These are phyloP conservation scores for Gossypium armourianum DNA, from an alignment of 441 rosid genomes.

Conservation along the genomic window DNA sequence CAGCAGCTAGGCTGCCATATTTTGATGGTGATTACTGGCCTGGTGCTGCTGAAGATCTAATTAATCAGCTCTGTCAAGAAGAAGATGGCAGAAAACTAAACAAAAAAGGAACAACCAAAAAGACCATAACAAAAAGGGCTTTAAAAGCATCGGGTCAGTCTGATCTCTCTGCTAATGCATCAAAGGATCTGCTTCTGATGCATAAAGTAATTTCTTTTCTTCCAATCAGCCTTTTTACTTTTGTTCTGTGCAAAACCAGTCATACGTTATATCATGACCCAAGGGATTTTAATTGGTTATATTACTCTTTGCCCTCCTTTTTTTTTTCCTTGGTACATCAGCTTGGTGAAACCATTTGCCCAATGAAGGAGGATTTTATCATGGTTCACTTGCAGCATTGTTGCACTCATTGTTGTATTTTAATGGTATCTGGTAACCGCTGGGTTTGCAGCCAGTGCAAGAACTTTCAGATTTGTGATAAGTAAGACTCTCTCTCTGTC, in stretches of 20 bases:
- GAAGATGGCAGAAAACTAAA: slow-evolving; percentile 87
- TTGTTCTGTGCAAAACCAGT: too few relatives aligned
- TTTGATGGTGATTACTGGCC: slow-evolving; percentile 99
- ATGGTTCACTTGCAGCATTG: too few relatives aligned
- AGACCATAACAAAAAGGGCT: slow-evolving; percentile 80
- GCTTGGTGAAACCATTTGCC: too few relatives aligned
- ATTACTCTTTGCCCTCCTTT: background rate
- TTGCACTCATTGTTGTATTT: too few relatives aligned
- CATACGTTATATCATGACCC: background rate
- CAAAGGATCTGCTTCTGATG: slow-evolving; percentile 90
- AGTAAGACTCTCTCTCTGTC: too few relatives aligned
- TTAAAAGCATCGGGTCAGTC: slow-evolving; percentile 91
- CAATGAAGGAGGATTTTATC: too few relatives aligned
- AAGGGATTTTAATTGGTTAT: background rate
- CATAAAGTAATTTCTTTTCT: slow-evolving; percentile 51
- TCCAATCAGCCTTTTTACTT: background rate
- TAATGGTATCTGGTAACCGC: too few relatives aligned
- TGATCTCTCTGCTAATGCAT: slow-evolving; percentile 83
- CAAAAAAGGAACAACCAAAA: slow-evolving; percentile 80
- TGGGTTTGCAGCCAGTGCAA: too few relatives aligned
- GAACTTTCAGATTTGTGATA: too few relatives aligned
- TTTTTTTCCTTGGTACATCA: background rate
- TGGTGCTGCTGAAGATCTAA: slow-evolving; percentile 94
- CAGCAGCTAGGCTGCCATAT: slow-evolving; percentile 97
- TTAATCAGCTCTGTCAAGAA: slow-evolving; percentile 82